Conservation (phyloP, 177 flowering plant genomes). For the Tripterygium wilfordii region DNA sequence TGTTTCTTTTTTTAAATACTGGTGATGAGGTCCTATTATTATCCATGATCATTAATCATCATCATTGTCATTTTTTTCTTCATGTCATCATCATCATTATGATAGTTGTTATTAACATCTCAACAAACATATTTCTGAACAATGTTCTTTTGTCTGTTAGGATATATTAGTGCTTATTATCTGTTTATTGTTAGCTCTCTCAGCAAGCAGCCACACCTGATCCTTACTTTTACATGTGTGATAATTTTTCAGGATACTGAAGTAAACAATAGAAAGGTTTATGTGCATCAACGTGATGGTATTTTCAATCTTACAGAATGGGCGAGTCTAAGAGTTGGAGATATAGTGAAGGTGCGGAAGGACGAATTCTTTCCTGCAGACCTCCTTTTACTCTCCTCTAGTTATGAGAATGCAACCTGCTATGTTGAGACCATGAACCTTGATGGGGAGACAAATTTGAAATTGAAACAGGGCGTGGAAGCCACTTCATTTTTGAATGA, state of each 20-base stretch:
- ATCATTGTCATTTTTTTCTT: no score
- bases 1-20: no score
- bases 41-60: no score
- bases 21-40: no score
- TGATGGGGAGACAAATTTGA: slow-evolving; percentile 96
- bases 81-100: no score
- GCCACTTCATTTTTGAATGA: slow-evolving; percentile 53
- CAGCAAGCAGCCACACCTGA: background rate
- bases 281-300: slow-evolving; percentile 57
- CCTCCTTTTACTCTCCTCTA: slow-evolving; percentile 80
- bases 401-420: slow-evolving; percentile 82
- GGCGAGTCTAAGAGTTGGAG: slow-evolving; percentile 82
- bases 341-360: slow-evolving; percentile 79
- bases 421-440: slow-evolving; percentile 98
- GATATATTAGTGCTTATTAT: background rate
- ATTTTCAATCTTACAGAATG: slow-evolving; percentile 55
- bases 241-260: slow-evolving; percentile 64
- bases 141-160: background rate
- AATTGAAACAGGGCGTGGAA: slow-evolving; percentile 81
- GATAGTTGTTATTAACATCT: no score
- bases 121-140: no score
- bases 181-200: no score
- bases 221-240: background rate
- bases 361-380: slow-evolving; percentile 94
- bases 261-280: slow-evolving; percentile 78